Percentiles rank a stretch among this genome's conserved stretches.
These are phyloP conservation scores for Naegleria lovaniensis DNA, from an alignment of 208 protist species.

Conservation along the genomic window DNA sequence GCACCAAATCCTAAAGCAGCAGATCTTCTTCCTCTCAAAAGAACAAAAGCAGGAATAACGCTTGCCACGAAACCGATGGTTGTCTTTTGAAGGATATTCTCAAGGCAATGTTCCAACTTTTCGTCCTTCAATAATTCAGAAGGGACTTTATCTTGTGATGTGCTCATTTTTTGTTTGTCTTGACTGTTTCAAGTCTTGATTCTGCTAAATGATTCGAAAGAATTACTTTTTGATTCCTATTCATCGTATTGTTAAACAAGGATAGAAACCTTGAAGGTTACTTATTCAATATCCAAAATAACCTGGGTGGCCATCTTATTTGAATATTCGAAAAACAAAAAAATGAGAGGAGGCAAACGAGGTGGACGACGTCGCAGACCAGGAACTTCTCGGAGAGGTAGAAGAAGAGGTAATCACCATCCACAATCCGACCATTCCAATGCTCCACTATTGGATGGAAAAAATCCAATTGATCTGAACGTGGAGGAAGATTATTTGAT, in stretches of 20 bases:
- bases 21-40: neutral
- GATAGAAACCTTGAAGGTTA: too few relatives aligned
- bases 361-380: neutral
- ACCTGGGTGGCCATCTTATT: too few relatives aligned
- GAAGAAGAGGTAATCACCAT: neutral
- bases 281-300: too few relatives aligned
- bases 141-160: neutral
- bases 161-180: neutral
- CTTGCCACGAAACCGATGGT: neutral
- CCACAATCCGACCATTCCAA: neutral
- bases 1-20: conserved; percentile 10
- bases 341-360: neutral
- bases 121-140: conserved; percentile 25
- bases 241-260: too few relatives aligned
- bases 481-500: neutral
- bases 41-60: conserved; percentile 14
- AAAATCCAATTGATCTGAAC: neutral
- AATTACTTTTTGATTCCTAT: too few relatives aligned
- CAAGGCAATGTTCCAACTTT: conserved; percentile 25
- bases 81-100: neutral
- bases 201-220: too few relatives aligned
- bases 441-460: neutral
- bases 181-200: too few relatives aligned
- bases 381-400: neutral
- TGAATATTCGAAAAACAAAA: neutral